Evolutionary conservation across 768 basidiomycete species (phyloP).

Genomic region (Amanita pseudoporphyria): DNA sequence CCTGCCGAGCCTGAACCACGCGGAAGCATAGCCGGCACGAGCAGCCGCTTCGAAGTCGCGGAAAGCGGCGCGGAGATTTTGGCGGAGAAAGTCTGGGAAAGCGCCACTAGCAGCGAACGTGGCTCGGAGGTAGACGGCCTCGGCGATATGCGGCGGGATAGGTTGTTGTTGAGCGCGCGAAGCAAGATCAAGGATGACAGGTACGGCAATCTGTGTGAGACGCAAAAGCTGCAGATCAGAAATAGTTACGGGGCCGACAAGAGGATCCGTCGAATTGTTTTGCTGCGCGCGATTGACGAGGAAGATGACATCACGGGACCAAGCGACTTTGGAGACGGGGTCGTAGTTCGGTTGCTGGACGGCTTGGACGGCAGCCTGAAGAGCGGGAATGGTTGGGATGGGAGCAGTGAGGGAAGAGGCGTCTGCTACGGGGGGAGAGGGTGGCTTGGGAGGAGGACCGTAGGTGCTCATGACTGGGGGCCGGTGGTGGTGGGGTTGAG

Average conservation of each 20-base stretch:
- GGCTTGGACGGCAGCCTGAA: conserved; percentile 39
- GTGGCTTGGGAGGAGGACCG: conserved; percentile 37
- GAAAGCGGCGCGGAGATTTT: conserved; percentile 75
- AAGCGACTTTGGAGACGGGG: conserved; percentile 55
- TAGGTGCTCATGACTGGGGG: conserved; percentile 34
- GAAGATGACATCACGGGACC: conserved; percentile 77
- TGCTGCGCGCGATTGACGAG: conserved; percentile 56
- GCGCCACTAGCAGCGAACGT: conserved; percentile 65
- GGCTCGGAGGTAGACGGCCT: conserved; percentile 71
- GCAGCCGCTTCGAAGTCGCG: conserved; percentile 84
- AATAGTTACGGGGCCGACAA: conserved; percentile 44
- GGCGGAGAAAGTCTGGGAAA: conserved; percentile 52
- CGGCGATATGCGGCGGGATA: conserved; percentile 40
- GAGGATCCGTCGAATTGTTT: conserved; percentile 28
- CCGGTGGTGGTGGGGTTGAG: conserved; percentile 18
- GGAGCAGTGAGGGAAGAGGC: conserved; percentile 53
- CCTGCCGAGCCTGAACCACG: conserved; percentile 87
- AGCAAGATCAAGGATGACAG: conserved; percentile 51
- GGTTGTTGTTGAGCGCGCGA: conserved; percentile 19
- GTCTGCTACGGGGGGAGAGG: conserved; percentile 17
- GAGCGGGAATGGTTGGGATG: conserved; percentile 53
- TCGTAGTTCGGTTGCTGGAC: conserved; percentile 48
- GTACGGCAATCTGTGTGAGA: conserved; percentile 56
- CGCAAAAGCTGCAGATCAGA: conserved; percentile 48
- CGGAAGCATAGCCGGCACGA: conserved; percentile 61